Base-by-base conservation (phyloP, 1,139 yeast genomes). In the Diutina neorugosa region DNA sequence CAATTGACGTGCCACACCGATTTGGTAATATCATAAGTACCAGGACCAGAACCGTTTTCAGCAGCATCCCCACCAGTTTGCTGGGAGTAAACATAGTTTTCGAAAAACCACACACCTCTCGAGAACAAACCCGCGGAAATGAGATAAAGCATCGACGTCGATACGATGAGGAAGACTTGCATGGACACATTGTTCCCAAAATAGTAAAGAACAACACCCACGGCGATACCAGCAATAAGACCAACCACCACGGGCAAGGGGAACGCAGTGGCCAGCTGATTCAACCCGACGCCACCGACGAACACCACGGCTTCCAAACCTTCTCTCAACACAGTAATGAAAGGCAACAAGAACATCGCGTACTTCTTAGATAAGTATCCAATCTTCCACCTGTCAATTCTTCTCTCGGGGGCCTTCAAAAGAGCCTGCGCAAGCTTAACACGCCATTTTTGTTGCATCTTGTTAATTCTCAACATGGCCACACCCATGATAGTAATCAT, bases 1-100 rank as follows among this genome's bases (percentile, higher is more conserved):
- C 96, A 90, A 74, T 90, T 89, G 57, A 90, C 91, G 68, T 90
- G 97, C 89, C 96, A 90, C 19, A 90, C 96, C 11, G 88, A 70
- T 62, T 78, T 76, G 55, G 74, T 63, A 60, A 89, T 80, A 67
- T 90, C 84, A 67, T 90, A 90, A 47, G 96, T 83, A 63, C 97
- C 97, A 51, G 95, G 91, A 59, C 97, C 97, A 52, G 87, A 80
- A 60, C 97, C 96, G 60, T 76, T 73, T 71, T 90, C 97, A 44
- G 93, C 75, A 46, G 95, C 94, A 70, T 89, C 96, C 69, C 89
- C 90, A 66, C 96, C 96, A 42, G 91, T 82, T 52, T 70, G 65
- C 56, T 73, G 62, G 68, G 79, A 78, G 70, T 77, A 90, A 49
- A 65, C 68, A 65, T 88, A 78, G 61, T 74, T 76, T 70, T 89